Percentiles rank a stretch among this genome's conserved stretches.
Evolutionary conservation across 208 protist species (phyloP).

Genomic region (Crithidia sp.): DNA sequence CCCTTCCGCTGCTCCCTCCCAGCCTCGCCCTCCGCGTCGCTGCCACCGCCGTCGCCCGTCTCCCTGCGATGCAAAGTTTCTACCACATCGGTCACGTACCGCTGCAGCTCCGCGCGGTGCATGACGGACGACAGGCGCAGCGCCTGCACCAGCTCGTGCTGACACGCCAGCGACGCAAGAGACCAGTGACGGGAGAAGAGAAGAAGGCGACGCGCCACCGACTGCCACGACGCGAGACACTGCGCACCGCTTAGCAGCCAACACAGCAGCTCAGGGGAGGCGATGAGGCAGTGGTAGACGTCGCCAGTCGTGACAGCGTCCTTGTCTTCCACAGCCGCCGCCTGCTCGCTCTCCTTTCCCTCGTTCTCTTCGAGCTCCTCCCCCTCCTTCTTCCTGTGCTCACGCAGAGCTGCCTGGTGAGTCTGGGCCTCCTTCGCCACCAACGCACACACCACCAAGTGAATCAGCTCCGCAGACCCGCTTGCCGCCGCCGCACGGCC

Average conservation of each 20-base stretch:
- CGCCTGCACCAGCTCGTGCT: conserved; percentile 20
- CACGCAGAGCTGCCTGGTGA: neutral
- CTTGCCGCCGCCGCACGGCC: conserved; percentile 29
- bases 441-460: conserved; percentile 40
- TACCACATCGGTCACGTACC: neutral
- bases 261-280: conserved; percentile 24
- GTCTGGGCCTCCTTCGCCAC: conserved; percentile 17
- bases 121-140: conserved; percentile 8
- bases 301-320: conserved; percentile 8
- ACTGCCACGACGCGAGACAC: conserved; percentile 18
- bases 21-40: neutral
- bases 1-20: conserved; percentile 5
- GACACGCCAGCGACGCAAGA: conserved; percentile 18
- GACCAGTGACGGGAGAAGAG: conserved; percentile 20
- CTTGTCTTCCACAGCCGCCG: neutral
- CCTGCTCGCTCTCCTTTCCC: neutral
- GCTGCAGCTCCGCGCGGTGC: conserved; percentile 17
- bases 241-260: conserved; percentile 20
- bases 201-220: conserved; percentile 26
- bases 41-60: neutral
- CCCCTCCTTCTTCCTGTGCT: neutral
- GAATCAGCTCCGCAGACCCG: conserved; percentile 47
- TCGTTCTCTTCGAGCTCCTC: neutral
- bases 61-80: neutral
- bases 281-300: conserved; percentile 18